Evolutionary conservation across 495 filamentous ascomycete genomes (phyloP).

Genomic region (Trichocladium uniseriatum): DNA sequence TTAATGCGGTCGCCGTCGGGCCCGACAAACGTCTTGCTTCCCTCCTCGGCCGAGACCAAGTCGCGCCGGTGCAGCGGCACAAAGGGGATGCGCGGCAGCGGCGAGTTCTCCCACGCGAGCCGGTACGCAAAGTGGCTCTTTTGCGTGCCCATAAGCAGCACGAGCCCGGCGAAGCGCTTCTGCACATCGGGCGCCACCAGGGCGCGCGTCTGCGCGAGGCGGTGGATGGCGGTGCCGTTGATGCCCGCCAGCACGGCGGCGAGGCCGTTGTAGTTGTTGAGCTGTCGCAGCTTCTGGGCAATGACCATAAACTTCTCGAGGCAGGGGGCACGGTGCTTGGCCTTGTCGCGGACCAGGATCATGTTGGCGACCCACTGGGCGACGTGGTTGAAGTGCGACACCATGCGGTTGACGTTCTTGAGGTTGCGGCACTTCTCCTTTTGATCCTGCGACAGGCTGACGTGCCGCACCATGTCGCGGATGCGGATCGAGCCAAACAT

Average conservation of each 20-base stretch:
- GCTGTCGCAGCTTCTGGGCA: slow-evolving; percentile 69
- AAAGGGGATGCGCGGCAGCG: slow-evolving; percentile 82
- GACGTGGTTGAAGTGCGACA: slow-evolving; percentile 91
- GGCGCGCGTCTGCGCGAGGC: slow-evolving; percentile 71
- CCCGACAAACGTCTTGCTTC: slow-evolving; percentile 78
- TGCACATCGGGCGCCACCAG: slow-evolving; percentile 59
- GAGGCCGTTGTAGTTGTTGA: slow-evolving; percentile 95
- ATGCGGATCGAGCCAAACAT: slow-evolving; percentile 96
- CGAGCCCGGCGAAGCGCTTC: slow-evolving; percentile 78
- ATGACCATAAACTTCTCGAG: slow-evolving; percentile 92
- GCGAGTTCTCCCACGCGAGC: slow-evolving; percentile 91
- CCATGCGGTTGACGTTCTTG: slow-evolving; percentile 84
- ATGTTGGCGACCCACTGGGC: slow-evolving; percentile 87
- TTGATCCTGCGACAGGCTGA: slow-evolving; percentile 59
- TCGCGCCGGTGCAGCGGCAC: slow-evolving; percentile 85
- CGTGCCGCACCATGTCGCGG: slow-evolving; percentile 84
- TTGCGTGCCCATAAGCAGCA: slow-evolving; percentile 84
- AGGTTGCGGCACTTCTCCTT: slow-evolving; percentile 73
- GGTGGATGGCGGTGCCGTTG: slow-evolving; percentile 76
- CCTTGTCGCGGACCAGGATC: slow-evolving; percentile 86
- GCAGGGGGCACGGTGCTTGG: slow-evolving; percentile 83
- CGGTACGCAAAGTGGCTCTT: slow-evolving; percentile 91
- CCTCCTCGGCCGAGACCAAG: slow-evolving; percentile 83
- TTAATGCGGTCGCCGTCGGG: slow-evolving; percentile 72
- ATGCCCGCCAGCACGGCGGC: slow-evolving; percentile 90